Evolutionary conservation across 306 rosid genomes (phyloP).

Genomic region (Benincasa hispida): DNA sequence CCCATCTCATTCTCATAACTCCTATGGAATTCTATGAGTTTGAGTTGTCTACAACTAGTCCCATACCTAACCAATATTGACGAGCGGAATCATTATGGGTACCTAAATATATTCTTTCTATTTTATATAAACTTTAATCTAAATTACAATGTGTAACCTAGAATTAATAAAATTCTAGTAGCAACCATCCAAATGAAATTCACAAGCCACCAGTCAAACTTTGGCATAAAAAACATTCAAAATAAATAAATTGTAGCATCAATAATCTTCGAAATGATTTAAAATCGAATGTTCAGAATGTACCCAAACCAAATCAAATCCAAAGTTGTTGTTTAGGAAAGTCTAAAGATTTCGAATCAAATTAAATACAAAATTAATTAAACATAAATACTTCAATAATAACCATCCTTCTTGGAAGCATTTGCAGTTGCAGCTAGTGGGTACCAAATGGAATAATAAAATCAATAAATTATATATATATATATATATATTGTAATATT

Average conservation of each 20-base stretch:
- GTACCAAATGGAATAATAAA: too few species aligned
- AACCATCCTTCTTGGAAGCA: neutral
- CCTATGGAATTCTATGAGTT: neutral
- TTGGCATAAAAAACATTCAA: neutral
- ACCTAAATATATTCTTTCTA: neutral
- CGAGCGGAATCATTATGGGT: too few species aligned
- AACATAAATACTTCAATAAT: neutral
- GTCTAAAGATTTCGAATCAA: neutral
- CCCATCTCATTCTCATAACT: too few species aligned
- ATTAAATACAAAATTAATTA: neutral
- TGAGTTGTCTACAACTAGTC: neutral
- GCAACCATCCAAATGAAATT: neutral
- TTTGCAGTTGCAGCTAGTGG: neutral
- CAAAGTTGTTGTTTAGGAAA: neutral
- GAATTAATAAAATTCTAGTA: neutral
- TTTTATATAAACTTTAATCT: neutral
- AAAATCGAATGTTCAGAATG: too few species aligned
- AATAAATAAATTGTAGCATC: neutral
- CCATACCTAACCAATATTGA: too few species aligned
- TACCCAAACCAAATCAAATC: neutral
- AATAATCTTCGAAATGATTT: neutral
- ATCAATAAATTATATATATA: too few species aligned
- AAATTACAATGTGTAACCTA: neutral
- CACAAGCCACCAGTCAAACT: neutral
- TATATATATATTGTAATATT: too few species aligned